Conservation (phyloP, 2,329 filamentous ascomycete genomes). For the Monosporascus sp. region DNA sequence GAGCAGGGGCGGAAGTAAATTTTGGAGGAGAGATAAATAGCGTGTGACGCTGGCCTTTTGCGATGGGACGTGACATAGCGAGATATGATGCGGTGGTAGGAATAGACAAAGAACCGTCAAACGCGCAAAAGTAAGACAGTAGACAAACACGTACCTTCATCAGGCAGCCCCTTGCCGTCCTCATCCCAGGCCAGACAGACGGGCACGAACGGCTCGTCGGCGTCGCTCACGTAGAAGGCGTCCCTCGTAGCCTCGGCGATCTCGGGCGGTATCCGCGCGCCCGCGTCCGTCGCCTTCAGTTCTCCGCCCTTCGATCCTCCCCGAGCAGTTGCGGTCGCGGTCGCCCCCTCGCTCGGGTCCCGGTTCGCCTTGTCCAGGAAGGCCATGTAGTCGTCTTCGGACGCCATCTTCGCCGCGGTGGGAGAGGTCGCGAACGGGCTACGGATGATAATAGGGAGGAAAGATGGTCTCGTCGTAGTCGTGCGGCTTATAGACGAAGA, state of each 20-base stretch:
- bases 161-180: constrained; percentile 46
- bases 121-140: too few species aligned
- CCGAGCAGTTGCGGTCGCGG: constrained; percentile 21
- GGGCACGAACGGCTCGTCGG: constrained; percentile 79
- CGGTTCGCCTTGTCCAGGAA: constrained; percentile 86
- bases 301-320: constrained; percentile 27
- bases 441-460: background rate
- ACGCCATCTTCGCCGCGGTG: constrained; percentile 50
- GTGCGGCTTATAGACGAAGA: background rate
- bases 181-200: constrained; percentile 62
- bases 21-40: too few species aligned
- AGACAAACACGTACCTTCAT: constrained; percentile 48
- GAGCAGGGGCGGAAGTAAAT: too few species aligned
- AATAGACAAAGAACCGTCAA: too few species aligned
- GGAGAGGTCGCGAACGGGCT: constrained; percentile 16
- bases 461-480: background rate
- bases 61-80: too few species aligned
- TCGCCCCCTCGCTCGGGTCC: constrained; percentile 60
- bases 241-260: constrained; percentile 48
- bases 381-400: constrained; percentile 75
- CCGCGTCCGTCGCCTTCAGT: constrained; percentile 49
- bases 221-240: constrained; percentile 71
- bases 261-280: constrained; percentile 54
- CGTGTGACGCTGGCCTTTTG: too few species aligned
- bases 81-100: too few species aligned